Evolutionary conservation across 257 asterid species (phyloP).

Genomic region (Jacaranda copaia): DNA sequence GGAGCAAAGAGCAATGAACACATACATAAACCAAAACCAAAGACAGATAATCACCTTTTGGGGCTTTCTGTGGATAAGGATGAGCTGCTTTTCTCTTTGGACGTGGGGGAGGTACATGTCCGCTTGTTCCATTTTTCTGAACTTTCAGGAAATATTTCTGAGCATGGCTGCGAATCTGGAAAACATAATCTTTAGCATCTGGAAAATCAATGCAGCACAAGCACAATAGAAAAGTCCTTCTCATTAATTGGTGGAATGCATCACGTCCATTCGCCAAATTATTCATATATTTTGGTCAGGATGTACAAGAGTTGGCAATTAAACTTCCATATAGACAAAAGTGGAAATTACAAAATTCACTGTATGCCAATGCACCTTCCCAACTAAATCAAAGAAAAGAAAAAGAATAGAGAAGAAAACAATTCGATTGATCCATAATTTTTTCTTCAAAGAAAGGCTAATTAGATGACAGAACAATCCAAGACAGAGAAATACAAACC

Average conservation of each 20-base stretch:
- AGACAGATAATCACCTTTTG: slow-evolving; percentile 58
- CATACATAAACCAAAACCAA: neutral
- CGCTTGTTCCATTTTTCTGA: slow-evolving; percentile 84
- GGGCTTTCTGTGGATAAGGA: slow-evolving; percentile 93
- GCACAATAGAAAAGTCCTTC: neutral
- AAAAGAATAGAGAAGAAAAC: slow-evolving; percentile 6
- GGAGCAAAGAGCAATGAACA: slow-evolving; percentile 3
- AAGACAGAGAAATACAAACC: slow-evolving; percentile 9
- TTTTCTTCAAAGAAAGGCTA: neutral
- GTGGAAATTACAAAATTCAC: neutral
- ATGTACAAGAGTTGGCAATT: neutral
- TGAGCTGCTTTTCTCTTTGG: slow-evolving; percentile 94
- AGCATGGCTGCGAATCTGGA: slow-evolving; percentile 97
- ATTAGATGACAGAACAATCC: neutral
- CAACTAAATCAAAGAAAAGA: neutral
- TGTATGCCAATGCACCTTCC: neutral
- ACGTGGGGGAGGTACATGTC: slow-evolving; percentile 96
- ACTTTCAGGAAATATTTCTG: slow-evolving; percentile 93
- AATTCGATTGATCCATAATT: neutral
- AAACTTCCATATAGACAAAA: neutral
- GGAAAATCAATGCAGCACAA: slow-evolving; percentile 15
- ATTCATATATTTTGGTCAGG: neutral
- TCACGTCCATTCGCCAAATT: neutral
- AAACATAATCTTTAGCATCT: slow-evolving; percentile 34
- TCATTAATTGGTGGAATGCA: slow-evolving; percentile 11